Percentiles rank a stretch among this genome's conserved stretches.
These are phyloP conservation scores for Marasmius oreades DNA, from an alignment of 1,284 basidiomycete genomes.

Conservation along the genomic window DNA sequence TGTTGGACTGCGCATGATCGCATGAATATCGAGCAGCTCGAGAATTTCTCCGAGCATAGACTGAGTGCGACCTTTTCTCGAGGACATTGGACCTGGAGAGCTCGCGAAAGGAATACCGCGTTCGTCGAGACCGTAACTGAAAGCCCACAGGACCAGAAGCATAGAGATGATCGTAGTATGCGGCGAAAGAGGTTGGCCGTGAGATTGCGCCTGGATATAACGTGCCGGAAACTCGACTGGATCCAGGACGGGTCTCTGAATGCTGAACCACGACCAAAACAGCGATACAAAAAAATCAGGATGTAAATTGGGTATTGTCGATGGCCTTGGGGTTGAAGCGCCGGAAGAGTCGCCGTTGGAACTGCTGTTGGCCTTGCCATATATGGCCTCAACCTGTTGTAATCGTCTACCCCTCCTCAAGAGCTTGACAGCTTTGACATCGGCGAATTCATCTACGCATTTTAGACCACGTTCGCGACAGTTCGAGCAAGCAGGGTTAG, in stretches of 20 bases:
- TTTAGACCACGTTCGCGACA: slow-evolving; percentile 49
- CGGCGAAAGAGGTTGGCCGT: slow-evolving; percentile 42
- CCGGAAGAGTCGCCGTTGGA: slow-evolving; percentile 18
- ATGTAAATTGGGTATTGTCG: slow-evolving; percentile 66
- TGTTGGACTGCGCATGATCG: slow-evolving; percentile 74
- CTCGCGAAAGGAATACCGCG: slow-evolving; percentile 43
- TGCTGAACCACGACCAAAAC: slow-evolving; percentile 78
- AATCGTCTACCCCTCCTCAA: slow-evolving; percentile 79
- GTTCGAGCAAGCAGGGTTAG: slow-evolving; percentile 74
- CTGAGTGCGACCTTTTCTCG: slow-evolving; percentile 38
- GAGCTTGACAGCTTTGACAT: slow-evolving; percentile 83
- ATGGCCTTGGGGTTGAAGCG: slow-evolving; percentile 32
- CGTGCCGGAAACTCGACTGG: slow-evolving; percentile 71
- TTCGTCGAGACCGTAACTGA: slow-evolving; percentile 82
- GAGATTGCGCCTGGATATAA: slow-evolving; percentile 53
- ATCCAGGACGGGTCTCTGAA: slow-evolving; percentile 77
- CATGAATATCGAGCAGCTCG: slow-evolving; percentile 73
- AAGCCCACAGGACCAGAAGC: slow-evolving; percentile 80
- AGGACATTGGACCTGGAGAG: background rate
- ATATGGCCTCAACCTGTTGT: slow-evolving; percentile 78
- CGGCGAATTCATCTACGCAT: slow-evolving; percentile 71
- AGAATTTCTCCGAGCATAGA: slow-evolving; percentile 72
- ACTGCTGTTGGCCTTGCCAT: slow-evolving; percentile 49
- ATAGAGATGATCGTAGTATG: slow-evolving; percentile 66
- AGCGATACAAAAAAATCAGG: slow-evolving; percentile 77